Percentiles rank a stretch among this genome's conserved stretches.
phyloP scores from a whole-genome alignment of 1,284 basidiomycete species.

The Cutaneotrichosporon sp. region DNA sequence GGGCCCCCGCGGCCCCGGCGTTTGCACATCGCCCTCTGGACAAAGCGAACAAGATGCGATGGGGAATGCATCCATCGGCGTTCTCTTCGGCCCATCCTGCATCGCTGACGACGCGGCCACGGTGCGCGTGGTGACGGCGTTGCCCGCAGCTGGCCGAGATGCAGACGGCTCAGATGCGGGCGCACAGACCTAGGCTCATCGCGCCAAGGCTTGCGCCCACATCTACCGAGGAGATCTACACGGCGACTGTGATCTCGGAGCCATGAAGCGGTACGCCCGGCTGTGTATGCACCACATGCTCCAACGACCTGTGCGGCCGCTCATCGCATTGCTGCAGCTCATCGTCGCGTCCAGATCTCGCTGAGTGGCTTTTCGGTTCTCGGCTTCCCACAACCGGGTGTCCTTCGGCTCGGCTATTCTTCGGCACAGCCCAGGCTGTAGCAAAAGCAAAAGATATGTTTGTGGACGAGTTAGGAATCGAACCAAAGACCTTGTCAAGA shows the following conservation, averaged over 20 bases:
- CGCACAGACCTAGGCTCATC: no score
- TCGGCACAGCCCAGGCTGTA: background rate
- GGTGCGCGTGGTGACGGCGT: no score
- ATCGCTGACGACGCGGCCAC: background rate
- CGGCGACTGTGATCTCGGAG: background rate
- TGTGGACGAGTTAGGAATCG: conserved; percentile 1
- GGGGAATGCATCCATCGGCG: background rate
- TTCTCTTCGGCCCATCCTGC: background rate
- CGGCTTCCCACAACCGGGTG: background rate
- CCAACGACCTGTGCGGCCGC: no score
- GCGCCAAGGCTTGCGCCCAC: background rate
- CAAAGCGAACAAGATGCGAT: background rate
- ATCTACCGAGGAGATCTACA: background rate
- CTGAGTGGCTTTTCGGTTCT: background rate
- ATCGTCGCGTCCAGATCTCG: background rate
- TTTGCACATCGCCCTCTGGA: background rate
- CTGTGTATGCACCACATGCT: background rate
- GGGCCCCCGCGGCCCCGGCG: background rate
- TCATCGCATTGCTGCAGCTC: background rate
- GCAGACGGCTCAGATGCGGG: no score
- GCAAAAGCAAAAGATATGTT: background rate
- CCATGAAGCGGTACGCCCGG: no score
- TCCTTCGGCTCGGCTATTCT: background rate
- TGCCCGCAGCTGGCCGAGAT: no score
- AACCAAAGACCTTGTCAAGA: conserved; percentile 2